A percentile compares a stretch with the other conserved stretches of the same genome.
Evolutionary conservation across 306 rosid genomes (phyloP).

Genomic region (Cicer arietinum): DNA sequence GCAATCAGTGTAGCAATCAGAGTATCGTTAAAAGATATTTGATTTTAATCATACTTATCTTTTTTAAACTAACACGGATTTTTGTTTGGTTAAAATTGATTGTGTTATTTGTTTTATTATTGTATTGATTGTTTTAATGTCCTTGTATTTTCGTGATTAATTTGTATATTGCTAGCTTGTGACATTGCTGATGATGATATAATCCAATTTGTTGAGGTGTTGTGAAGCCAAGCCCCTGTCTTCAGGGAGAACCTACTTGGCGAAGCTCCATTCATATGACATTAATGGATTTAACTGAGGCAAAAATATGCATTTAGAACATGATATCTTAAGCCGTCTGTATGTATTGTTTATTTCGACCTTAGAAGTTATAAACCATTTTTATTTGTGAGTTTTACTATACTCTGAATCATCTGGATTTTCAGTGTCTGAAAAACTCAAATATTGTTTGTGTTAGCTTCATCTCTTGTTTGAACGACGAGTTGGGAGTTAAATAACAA

Average conservation of each 20-base stretch:
- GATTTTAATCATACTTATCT: no score
- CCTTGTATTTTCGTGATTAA: no score
- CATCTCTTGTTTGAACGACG: constrained; percentile 50
- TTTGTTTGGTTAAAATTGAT: no score
- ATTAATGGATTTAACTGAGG: constrained; percentile 57
- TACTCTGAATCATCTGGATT: constrained; percentile 33
- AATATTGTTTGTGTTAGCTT: constrained; percentile 77
- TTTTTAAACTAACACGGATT: no score
- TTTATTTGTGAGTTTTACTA: constrained; percentile 58
- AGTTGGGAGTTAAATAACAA: constrained; percentile 75
- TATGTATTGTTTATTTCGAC: no score
- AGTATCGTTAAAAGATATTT: no score
- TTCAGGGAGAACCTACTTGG: constrained; percentile 86
- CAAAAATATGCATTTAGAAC: neutral
- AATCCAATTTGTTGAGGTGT: constrained; percentile 63
- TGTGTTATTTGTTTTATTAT: no score
- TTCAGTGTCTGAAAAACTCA: constrained; percentile 71
- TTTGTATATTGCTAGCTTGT: neutral
- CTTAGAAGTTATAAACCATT: no score
- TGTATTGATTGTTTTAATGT: no score
- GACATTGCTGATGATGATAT: constrained; percentile 45
- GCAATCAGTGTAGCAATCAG: no score
- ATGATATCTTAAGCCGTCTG: no score
- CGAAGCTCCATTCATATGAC: constrained; percentile 63
- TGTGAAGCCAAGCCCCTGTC: constrained; percentile 69